A percentile compares a stretch with the other conserved stretches of the same genome.
phyloP scores from a whole-genome alignment of 495 filamentous ascomycete genomes.

The Aspergillus olivimuriae region DNA sequence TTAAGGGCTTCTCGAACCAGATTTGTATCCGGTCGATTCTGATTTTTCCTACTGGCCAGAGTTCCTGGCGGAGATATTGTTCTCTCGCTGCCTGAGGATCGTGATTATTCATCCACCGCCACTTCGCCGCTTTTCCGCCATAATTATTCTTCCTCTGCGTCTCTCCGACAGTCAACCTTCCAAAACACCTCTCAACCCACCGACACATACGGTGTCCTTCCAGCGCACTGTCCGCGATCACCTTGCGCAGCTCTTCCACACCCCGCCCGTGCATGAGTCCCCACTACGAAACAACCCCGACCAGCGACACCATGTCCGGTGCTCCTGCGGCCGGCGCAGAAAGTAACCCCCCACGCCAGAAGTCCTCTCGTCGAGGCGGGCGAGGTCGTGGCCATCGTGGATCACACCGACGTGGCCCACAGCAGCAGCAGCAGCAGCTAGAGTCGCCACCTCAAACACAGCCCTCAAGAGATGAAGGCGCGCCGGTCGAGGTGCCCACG shows the following conservation, averaged over 20 bases:
- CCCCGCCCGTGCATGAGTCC: conserved; percentile 13
- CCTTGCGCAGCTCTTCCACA: not conserved
- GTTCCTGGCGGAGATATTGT: too few species aligned
- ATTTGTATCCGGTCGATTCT: too few species aligned
- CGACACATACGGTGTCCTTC: not conserved
- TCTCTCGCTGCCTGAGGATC: too few species aligned
- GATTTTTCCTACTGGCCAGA: too few species aligned
- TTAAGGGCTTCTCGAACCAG: too few species aligned
- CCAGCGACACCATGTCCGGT: conserved; percentile 17
- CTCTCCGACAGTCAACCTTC: too few species aligned
- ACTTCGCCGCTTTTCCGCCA: too few species aligned
- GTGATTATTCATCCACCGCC: too few species aligned
- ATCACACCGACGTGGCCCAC: conserved; percentile 1
- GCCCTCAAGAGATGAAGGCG: conserved; percentile 4
- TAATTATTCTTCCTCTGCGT: too few species aligned
- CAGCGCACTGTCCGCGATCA: too few species aligned
- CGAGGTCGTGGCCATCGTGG: conserved; percentile 24
- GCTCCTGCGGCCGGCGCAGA: conserved; percentile 13
- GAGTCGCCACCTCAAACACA: conserved; percentile 1
- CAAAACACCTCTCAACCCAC: too few species aligned
- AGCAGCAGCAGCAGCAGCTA: conserved; percentile 3
- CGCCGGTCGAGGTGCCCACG: conserved; percentile 4
- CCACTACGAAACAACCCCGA: conserved; percentile 4
- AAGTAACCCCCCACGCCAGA: conserved; percentile 22
- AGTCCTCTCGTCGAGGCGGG: conserved; percentile 25